These are phyloP conservation scores for Neofusicoccum sp. DNA, from an alignment of 2,329 filamentous ascomycete genomes.

Conservation along the genomic window DNA sequence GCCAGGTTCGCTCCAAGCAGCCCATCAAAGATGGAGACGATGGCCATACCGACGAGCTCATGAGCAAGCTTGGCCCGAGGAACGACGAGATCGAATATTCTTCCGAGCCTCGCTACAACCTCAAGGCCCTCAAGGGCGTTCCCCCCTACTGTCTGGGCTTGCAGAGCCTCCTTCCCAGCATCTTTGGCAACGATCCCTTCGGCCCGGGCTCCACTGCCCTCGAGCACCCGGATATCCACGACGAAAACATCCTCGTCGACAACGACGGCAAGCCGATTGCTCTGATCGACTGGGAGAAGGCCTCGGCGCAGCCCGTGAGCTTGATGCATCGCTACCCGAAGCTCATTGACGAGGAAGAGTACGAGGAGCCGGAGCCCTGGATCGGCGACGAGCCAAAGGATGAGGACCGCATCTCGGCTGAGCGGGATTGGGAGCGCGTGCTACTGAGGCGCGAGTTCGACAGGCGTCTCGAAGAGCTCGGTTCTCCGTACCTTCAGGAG, in stretches of 20 bases:
- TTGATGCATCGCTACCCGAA: background rate
- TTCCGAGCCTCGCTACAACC: too few relatives aligned
- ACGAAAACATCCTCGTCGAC: constrained; percentile 9
- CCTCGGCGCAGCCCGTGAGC: background rate
- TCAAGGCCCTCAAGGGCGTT: background rate
- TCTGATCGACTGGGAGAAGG: constrained; percentile 18
- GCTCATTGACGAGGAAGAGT: background rate
- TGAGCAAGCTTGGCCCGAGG: background rate
- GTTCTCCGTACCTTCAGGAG: too few relatives aligned
- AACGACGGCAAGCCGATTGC: background rate
- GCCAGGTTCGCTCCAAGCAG: too few relatives aligned
- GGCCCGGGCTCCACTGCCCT: background rate
- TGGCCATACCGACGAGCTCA: too few relatives aligned
- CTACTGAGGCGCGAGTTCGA: too few relatives aligned
- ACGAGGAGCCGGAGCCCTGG: background rate
- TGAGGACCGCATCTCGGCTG: too few relatives aligned
- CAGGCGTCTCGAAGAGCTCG: too few relatives aligned
- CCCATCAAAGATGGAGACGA: too few relatives aligned
- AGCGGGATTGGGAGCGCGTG: too few relatives aligned
- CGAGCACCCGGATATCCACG: constrained; percentile 7
- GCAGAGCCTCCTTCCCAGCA: background rate
- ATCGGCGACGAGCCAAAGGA: too few relatives aligned
- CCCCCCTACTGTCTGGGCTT: background rate
- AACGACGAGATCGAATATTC: too few relatives aligned
- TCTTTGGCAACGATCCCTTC: background rate